Evolutionary conservation across 768 basidiomycete genomes (phyloP), one percentile per base, ranked within the genome.

Genomic region (Rhodocollybia butyracea): DNA sequence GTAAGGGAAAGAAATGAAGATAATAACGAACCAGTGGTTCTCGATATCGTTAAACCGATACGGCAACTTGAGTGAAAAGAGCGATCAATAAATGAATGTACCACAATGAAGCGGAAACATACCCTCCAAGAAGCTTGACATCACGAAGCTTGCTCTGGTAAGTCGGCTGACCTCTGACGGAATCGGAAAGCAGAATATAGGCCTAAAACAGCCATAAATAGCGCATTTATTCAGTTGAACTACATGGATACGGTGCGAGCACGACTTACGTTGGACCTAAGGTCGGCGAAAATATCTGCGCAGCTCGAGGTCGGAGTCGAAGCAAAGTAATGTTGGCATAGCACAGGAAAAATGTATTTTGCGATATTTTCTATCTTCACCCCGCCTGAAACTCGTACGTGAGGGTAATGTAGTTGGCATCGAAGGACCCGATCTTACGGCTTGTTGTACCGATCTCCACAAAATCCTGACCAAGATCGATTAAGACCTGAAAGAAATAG

Each of bases 181-280:
- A 73, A 51, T 84, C 84, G 12, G 72, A 76, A 10, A 88, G 68
- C 2, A 82, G 64, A 57, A 73, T 76, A 66, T 79, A 85, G 11
- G 78, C 76, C 85, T 86, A 52, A 42, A 13, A 30, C 48, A 27
- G 34, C 24, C 17, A 34, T 24, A 45, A 51, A 57, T 17, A 52
- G n/a, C 55, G 57, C 24, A 56, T 66, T 61, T 65, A 62, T 63
- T 50, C 32, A 60, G 36, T 48, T 57, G 56, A 57, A 51, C 40
- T 36, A 24, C 46, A 56, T 15, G 11, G 17, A 29, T 19, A 15
- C 12, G 27, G 53, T 30, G 27, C 19, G 52, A 15, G 21, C 30
- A 27, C 30, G 55, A 46, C 64, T 12, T 41, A 69, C 63, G 60
- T 64, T 51, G 57, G 66, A 26, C 68, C 61, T 48, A 71, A 50